Conservation (phyloP, 495 filamentous ascomycete genomes). For the Cladorrhinum samala region DNA sequence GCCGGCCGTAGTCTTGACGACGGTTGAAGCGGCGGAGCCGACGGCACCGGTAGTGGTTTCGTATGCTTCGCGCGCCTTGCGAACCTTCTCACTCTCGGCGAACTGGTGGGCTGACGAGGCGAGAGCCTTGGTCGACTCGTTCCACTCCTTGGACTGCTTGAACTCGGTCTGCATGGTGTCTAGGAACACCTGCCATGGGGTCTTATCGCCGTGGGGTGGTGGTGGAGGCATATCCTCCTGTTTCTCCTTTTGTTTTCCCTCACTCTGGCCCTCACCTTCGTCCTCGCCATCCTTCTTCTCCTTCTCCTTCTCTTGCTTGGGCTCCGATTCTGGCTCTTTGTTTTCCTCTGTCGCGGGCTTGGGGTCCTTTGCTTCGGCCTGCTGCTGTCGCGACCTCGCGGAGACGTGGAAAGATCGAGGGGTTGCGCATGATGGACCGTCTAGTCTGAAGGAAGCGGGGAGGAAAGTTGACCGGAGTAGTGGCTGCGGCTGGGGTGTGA, state of each 20-base stretch:
- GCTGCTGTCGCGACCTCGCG: slow-evolving; percentile 26
- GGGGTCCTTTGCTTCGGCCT: slow-evolving; percentile 21
- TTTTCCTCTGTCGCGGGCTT: slow-evolving; percentile 32
- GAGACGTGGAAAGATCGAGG: slow-evolving; percentile 40
- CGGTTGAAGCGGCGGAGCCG: slow-evolving; percentile 64
- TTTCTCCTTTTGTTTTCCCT: slow-evolving; percentile 48
- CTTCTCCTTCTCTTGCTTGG: slow-evolving; percentile 40
- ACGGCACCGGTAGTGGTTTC: slow-evolving; percentile 72
- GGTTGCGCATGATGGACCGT: slow-evolving; percentile 26
- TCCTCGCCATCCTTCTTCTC: slow-evolving; percentile 42
- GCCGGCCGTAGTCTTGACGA: slow-evolving; percentile 75
- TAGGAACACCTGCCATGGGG: slow-evolving; percentile 96
- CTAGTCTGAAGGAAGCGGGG: slow-evolving; percentile 28
- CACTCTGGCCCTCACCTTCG: slow-evolving; percentile 38
- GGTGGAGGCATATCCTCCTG: slow-evolving; percentile 78
- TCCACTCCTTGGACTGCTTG: slow-evolving; percentile 97
- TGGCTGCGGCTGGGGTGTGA: slow-evolving; percentile 21
- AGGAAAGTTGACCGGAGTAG: slow-evolving; percentile 43
- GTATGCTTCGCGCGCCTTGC: slow-evolving; percentile 79
- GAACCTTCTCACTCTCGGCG: slow-evolving; percentile 88
- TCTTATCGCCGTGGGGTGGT: slow-evolving; percentile 94
- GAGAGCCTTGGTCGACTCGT: slow-evolving; percentile 92
- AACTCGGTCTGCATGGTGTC: slow-evolving; percentile 90
- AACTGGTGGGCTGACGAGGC: slow-evolving; percentile 83
- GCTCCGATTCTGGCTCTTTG: slow-evolving; percentile 29